Conservation (phyloP, 352 stramenopile genomes). For the Pythium chondricola region DNA sequence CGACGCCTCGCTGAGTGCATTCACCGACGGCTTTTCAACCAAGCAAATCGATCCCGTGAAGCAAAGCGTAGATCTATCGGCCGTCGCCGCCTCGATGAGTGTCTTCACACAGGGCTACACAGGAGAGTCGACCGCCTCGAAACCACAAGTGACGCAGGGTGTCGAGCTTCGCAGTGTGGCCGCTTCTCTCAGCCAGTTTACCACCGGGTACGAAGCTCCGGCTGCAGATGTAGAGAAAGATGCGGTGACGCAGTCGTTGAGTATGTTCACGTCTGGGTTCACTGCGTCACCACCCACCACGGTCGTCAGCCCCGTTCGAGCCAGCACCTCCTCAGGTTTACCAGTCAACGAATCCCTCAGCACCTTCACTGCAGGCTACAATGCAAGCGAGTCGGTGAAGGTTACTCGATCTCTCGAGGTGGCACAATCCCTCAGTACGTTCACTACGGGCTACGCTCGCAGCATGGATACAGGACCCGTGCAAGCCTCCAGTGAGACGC, state of each 20-base stretch:
- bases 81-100: conserved; percentile 9
- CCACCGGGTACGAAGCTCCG: conserved; percentile 6
- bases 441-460: neutral
- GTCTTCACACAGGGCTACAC: conserved; percentile 22
- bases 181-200: conserved; percentile 14
- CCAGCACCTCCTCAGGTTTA: neutral
- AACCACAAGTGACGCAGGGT: neutral
- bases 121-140: neutral
- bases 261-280: conserved; percentile 14
- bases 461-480: too few relatives aligned
- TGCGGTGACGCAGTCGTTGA: conserved; percentile 6
- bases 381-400: neutral
- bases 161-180: conserved; percentile 6
- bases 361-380: conserved; percentile 21
- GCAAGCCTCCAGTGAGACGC: too few relatives aligned
- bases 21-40: conserved; percentile 26
- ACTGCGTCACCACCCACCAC: neutral
- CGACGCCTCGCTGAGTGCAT: conserved; percentile 31
- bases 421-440: neutral
- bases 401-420: neutral
- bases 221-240: neutral
- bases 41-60: neutral
- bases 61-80: conserved; percentile 9
- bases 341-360: conserved; percentile 23
- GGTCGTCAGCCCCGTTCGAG: conserved; percentile 4